Evolutionary conservation across 1,284 basidiomycete species (phyloP).

Genomic region (Lentinula novae-zelandiae): DNA sequence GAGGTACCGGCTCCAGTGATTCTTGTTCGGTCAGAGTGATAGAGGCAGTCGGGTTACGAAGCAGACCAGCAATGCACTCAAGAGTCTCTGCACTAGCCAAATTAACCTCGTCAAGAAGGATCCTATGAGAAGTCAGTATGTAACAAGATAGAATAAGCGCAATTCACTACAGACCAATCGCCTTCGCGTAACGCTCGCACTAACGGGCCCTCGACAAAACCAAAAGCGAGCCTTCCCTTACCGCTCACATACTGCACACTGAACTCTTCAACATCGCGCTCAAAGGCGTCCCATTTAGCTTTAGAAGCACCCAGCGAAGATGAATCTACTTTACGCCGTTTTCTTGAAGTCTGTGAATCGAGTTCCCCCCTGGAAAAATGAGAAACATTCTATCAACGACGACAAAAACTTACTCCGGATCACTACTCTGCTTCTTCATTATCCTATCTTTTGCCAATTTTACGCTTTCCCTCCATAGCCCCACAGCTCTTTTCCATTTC

Average conservation of each 20-base stretch:
- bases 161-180: constrained; percentile 68
- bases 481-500: constrained; percentile 85
- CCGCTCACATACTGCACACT: constrained; percentile 83
- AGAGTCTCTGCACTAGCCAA: constrained; percentile 93
- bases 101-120: constrained; percentile 96
- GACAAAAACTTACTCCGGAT: constrained; percentile 36
- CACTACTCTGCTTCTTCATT: constrained; percentile 39
- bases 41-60: constrained; percentile 84
- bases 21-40: constrained; percentile 95
- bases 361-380: constrained; percentile 13
- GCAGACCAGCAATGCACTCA: constrained; percentile 86
- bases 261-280: constrained; percentile 74
- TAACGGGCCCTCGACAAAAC: constrained; percentile 94
- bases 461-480: constrained; percentile 81
- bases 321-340: constrained; percentile 69
- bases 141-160: neutral
- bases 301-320: constrained; percentile 41
- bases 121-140: constrained; percentile 43
- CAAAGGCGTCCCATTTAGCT: constrained; percentile 72
- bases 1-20: constrained; percentile 84
- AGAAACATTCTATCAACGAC: neutral
- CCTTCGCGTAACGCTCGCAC: constrained; percentile 89
- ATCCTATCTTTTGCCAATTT: constrained; percentile 67
- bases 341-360: constrained; percentile 54
- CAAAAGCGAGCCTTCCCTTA: constrained; percentile 87